Evolutionary conservation across 2,329 filamentous ascomycete genomes (phyloP).

Genomic region (Ceratocystis papillata): DNA sequence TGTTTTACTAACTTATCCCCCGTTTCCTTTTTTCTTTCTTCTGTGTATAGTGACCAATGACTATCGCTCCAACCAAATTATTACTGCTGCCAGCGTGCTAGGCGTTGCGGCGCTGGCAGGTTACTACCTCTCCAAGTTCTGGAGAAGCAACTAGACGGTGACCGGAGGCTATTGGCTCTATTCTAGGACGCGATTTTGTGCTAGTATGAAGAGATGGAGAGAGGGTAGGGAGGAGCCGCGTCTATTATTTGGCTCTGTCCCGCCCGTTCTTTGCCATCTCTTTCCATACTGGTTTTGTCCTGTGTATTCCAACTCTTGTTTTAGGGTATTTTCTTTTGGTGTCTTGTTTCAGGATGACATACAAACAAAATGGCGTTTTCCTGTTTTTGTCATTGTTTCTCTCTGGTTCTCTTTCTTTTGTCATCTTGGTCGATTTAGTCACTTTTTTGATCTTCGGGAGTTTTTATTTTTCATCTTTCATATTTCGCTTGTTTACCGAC

Average conservation of each 20-base stretch:
- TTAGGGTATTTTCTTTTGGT: constrained; percentile 8
- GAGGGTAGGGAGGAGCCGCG: no score
- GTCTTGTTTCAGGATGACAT: constrained; percentile 14
- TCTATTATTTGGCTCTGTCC: no score
- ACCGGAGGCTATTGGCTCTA: no score
- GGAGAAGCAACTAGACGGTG: constrained; percentile 7
- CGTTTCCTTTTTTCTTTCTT: not conserved
- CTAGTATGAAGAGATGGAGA: no score
- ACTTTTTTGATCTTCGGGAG: constrained; percentile 10
- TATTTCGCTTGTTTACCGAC: constrained; percentile 17
- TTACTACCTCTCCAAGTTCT: constrained; percentile 27
- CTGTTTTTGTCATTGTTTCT: constrained; percentile 15
- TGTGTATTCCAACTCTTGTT: constrained; percentile 11
- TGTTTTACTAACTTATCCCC: not conserved
- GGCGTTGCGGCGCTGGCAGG: constrained; percentile 34
- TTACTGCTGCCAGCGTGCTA: constrained; percentile 32
- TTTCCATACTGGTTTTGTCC: not conserved
- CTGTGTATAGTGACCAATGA: constrained; percentile 30
- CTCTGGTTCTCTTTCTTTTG: constrained; percentile 21
- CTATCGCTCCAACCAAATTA: constrained; percentile 29
- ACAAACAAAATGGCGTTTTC: constrained; percentile 21
- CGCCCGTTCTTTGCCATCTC: no score
- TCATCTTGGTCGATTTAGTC: constrained; percentile 17
- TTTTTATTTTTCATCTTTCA: constrained; percentile 17
- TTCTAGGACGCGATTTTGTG: no score